phyloP scores from a whole-genome alignment of 2,329 filamentous ascomycete species.

The Fusarium austroafricanum region DNA sequence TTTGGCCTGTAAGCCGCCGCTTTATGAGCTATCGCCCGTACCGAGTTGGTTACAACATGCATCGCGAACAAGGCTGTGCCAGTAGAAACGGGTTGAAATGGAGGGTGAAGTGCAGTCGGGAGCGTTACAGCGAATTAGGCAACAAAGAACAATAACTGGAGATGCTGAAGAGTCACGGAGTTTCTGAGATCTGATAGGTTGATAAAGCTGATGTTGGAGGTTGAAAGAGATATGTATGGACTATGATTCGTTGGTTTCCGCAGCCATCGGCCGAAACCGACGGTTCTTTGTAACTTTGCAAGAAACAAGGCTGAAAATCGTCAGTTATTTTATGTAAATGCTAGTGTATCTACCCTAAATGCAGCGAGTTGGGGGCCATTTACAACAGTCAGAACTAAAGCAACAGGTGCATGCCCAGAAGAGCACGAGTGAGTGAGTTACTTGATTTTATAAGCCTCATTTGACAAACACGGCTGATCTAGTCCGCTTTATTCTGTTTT shows the following conservation, averaged over 20 bases:
- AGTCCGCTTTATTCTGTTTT: slow-evolving; percentile 4
- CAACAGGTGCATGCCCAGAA: slow-evolving; percentile 17
- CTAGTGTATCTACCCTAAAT: slow-evolving; percentile 1
- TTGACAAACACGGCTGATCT: not conserved
- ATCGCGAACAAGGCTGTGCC: slow-evolving; percentile 23
- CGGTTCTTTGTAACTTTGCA: not conserved
- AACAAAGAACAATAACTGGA: slow-evolving; percentile 20
- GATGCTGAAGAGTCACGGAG: not conserved
- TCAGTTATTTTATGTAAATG: not conserved
- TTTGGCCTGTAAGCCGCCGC: slow-evolving; percentile 22
- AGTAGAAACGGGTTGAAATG: slow-evolving; percentile 8
- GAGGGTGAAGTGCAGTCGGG: slow-evolving; percentile 29
- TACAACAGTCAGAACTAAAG: slow-evolving; percentile 15
- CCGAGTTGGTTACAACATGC: slow-evolving; percentile 14
- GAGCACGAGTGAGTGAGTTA: not conserved
- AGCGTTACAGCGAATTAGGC: slow-evolving; percentile 18
- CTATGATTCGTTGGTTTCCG: not conserved
- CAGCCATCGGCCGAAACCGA: slow-evolving; percentile 1
- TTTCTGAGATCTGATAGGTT: not conserved
- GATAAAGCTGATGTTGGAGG: not conserved
- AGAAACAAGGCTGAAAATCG: slow-evolving; percentile 9
- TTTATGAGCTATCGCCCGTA: slow-evolving; percentile 6
- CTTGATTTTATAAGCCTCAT: slow-evolving; percentile 10
- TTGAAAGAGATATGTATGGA: not conserved
- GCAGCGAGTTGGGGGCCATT: slow-evolving; percentile 21